Evolutionary conservation across 163 green algal genomes (phyloP).

Genomic region (Trebouxia gelatinosa): DNA sequence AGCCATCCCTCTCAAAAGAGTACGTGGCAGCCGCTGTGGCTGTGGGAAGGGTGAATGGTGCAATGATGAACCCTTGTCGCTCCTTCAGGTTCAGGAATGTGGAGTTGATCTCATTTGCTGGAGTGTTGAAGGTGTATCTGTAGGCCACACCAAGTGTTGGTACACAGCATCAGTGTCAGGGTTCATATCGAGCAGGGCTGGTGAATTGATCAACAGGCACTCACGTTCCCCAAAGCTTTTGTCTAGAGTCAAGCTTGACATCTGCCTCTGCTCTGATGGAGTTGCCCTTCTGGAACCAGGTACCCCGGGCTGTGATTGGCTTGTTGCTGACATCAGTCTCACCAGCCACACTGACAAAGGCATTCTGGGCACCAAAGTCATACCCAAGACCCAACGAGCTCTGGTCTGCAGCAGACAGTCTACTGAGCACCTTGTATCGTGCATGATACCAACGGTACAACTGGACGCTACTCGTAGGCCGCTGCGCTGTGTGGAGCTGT

Average conservation of each 20-base stretch:
- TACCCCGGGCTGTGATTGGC: slow-evolving; percentile 32
- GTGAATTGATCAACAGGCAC: background rate
- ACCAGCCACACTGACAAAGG: slow-evolving; percentile 34
- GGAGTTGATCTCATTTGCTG: slow-evolving; percentile 33
- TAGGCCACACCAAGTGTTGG: background rate
- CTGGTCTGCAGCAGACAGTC: slow-evolving; percentile 34
- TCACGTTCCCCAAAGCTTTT: slow-evolving; percentile 43
- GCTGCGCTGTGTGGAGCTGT: too few species aligned
- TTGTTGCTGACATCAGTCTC: slow-evolving; percentile 36
- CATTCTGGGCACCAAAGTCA: slow-evolving; percentile 38
- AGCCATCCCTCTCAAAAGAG: slow-evolving; percentile 36
- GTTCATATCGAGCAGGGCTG: background rate
- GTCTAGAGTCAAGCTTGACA: slow-evolving; percentile 35
- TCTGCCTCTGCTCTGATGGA: slow-evolving; percentile 37
- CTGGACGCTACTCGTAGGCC: too few species aligned
- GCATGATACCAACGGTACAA: too few species aligned
- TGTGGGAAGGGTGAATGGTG: slow-evolving; percentile 41
- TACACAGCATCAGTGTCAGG: background rate
- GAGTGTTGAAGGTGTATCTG: slow-evolving; percentile 45
- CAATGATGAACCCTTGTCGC: slow-evolving; percentile 45
- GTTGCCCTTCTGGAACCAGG: slow-evolving; percentile 44
- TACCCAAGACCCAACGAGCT: slow-evolving; percentile 33
- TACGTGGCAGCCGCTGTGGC: slow-evolving; percentile 31
- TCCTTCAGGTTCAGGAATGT: slow-evolving; percentile 49
- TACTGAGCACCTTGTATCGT: too few species aligned